phyloP scores from a whole-genome alignment of 2,329 filamentous ascomycete genomes.

The Thielaviopsis cerberus region DNA sequence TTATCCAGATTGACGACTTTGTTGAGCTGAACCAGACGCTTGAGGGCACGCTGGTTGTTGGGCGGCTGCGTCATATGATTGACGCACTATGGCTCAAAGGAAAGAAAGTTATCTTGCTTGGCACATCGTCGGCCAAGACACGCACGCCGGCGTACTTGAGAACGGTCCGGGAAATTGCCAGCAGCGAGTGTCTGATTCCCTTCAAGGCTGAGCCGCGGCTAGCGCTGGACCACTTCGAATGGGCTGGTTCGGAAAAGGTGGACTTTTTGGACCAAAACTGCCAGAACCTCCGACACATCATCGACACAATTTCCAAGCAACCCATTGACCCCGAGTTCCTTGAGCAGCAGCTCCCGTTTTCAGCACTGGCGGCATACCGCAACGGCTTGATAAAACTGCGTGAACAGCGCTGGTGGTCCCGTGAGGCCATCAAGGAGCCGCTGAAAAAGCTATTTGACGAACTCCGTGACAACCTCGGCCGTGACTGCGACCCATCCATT shows the following conservation, averaged over 20 bases:
- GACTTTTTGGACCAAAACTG: slow-evolving; percentile 11
- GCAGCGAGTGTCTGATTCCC: slow-evolving; percentile 22
- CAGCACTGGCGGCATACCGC: slow-evolving; percentile 3
- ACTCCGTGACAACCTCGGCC: slow-evolving; percentile 8
- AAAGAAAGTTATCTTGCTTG: slow-evolving; percentile 56
- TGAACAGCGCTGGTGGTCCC: slow-evolving; percentile 10
- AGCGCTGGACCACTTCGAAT: slow-evolving; percentile 9
- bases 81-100: slow-evolving; percentile 55
- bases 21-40: slow-evolving; percentile 53
- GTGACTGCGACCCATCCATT: slow-evolving; percentile 13
- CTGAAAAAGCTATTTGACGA: slow-evolving; percentile 10
- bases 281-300: slow-evolving; percentile 6
- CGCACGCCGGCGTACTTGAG: slow-evolving; percentile 25
- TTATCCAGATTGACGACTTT: slow-evolving; percentile 67
- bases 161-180: slow-evolving; percentile 23
- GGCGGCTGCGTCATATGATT: slow-evolving; percentile 50
- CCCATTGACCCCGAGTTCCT: slow-evolving; percentile 16
- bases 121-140: slow-evolving; percentile 47
- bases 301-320: slow-evolving; percentile 5
- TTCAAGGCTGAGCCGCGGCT: slow-evolving; percentile 13
- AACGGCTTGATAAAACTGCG: neutral
- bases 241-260: slow-evolving; percentile 10
- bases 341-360: slow-evolving; percentile 14
- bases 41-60: slow-evolving; percentile 51
- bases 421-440: slow-evolving; percentile 10